Evolutionary conservation across 768 basidiomycete species (phyloP).

Genomic region (Tylopilus sp.): DNA sequence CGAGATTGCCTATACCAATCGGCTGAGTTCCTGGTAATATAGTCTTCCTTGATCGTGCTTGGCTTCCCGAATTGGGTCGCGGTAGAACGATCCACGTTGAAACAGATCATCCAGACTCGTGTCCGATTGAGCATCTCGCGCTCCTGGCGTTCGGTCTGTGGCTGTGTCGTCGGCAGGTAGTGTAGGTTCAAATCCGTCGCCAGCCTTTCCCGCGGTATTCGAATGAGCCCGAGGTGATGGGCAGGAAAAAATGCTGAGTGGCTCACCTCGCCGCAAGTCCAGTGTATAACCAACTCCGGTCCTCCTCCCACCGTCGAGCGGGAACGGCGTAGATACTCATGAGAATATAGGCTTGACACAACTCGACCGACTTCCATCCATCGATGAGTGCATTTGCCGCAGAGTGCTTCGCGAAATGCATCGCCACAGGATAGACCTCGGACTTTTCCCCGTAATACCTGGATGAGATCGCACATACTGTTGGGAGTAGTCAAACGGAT

Average conservation of each 20-base stretch:
- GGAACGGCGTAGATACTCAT: constrained; percentile 82
- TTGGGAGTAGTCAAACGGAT: not conserved
- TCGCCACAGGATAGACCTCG: constrained; percentile 82
- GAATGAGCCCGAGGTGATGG: not conserved
- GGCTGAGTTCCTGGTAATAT: constrained; percentile 63
- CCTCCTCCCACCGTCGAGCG: constrained; percentile 84
- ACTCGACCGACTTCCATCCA: constrained; percentile 82
- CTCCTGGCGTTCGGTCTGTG: constrained; percentile 71
- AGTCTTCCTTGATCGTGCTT: constrained; percentile 83
- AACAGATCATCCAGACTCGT: constrained; percentile 90
- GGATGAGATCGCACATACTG: constrained; percentile 85
- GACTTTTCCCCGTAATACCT: constrained; percentile 76
- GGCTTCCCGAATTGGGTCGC: constrained; percentile 90
- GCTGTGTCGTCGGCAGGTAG: constrained; percentile 54
- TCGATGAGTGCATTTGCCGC: constrained; percentile 79
- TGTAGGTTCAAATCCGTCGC: constrained; percentile 90
- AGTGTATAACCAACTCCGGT: constrained; percentile 85
- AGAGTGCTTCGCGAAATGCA: constrained; percentile 84
- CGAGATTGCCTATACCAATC: constrained; percentile 75
- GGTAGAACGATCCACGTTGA: constrained; percentile 83
- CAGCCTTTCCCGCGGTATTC: constrained; percentile 43
- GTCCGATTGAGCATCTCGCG: constrained; percentile 82
- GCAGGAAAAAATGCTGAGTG: not conserved
- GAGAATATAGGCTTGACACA: constrained; percentile 88
- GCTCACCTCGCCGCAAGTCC: constrained; percentile 76